A percentile compares a stretch with the other conserved stretches of the same genome.
phyloP scores from a whole-genome alignment of 495 filamentous ascomycete species.

The Ascodesmis nigricans region DNA sequence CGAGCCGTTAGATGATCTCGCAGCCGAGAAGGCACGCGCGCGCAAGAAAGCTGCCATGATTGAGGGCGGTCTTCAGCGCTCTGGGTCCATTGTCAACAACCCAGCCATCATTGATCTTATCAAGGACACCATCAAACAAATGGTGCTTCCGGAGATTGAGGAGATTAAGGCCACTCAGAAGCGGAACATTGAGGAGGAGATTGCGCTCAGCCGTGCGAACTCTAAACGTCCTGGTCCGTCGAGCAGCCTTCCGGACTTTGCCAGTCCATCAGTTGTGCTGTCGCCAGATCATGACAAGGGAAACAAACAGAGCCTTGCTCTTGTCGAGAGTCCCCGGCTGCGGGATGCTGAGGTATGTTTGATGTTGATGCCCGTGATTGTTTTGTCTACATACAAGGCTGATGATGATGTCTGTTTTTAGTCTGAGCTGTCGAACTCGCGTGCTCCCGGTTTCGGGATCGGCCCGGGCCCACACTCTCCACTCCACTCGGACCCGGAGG shows the following conservation, averaged over 20 bases:
- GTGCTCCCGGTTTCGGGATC: constrained; percentile 17
- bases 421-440: constrained; percentile 17
- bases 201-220: background rate
- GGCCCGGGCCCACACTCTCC: constrained; percentile 13
- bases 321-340: too few relatives aligned
- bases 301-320: constrained; percentile 31
- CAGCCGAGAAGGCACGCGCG: constrained; percentile 17
- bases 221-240: constrained; percentile 28
- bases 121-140: constrained; percentile 78
- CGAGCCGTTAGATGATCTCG: constrained; percentile 33
- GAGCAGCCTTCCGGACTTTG: constrained; percentile 46
- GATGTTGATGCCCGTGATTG: background rate
- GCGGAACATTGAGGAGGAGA: constrained; percentile 32
- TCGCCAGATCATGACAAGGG: constrained; percentile 34
- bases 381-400: too few relatives aligned
- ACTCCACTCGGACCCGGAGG: constrained; percentile 14
- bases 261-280: constrained; percentile 41
- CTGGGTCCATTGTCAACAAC: constrained; percentile 66
- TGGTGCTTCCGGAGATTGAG: constrained; percentile 81
- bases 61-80: constrained; percentile 12
- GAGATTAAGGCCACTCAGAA: constrained; percentile 77
- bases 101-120: constrained; percentile 87
- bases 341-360: background rate
- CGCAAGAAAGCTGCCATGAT: constrained; percentile 17
- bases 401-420: too few relatives aligned